Conservation (phyloP, 495 filamentous ascomycete genomes). For the Neurospora sp. region DNA sequence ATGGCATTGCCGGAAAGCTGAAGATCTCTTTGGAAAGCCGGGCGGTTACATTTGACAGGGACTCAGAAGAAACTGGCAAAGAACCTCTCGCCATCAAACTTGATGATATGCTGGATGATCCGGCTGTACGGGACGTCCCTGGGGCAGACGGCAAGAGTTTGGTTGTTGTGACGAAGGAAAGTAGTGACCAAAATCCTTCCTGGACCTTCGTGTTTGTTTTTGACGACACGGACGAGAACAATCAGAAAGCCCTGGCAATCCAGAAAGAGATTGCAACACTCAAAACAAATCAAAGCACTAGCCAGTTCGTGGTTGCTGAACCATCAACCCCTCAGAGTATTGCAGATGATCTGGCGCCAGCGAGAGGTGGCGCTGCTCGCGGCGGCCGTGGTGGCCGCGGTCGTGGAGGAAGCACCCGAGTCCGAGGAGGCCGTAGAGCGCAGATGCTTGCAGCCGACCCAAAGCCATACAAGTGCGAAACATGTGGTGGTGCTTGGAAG, state of each 20-base stretch:
- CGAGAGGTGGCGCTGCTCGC: slow-evolving; percentile 2
- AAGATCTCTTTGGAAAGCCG: neutral
- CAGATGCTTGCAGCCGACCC: slow-evolving; percentile 2
- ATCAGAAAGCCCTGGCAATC: slow-evolving; percentile 6
- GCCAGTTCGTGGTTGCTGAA: slow-evolving; percentile 1
- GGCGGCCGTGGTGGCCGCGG: slow-evolving; percentile 9
- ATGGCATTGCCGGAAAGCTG: slow-evolving; percentile 10
- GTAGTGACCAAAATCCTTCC: neutral
- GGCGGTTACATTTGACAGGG: slow-evolving; percentile 6
- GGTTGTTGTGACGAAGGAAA: slow-evolving; percentile 1
- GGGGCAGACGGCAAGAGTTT: slow-evolving; percentile 9
- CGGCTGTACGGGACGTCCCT: slow-evolving; percentile 9
- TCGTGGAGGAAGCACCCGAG: slow-evolving; percentile 8
- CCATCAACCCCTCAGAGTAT: slow-evolving; percentile 2
- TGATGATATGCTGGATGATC: slow-evolving; percentile 6
- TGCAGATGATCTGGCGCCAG: slow-evolving; percentile 1
- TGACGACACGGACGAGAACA: slow-evolving; percentile 1
- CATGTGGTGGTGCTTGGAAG: slow-evolving; percentile 40
- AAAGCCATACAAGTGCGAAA: slow-evolving; percentile 32
- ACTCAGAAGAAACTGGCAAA: neutral
- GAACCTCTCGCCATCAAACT: slow-evolving; percentile 11
- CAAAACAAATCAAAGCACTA: neutral
- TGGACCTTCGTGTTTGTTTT: slow-evolving; percentile 12
- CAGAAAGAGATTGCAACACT: slow-evolving; percentile 4
- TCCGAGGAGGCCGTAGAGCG: slow-evolving; percentile 11